Base-by-base conservation (phyloP, 2,329 filamentous ascomycete genomes). In the Colletotrichum simmondsii region DNA sequence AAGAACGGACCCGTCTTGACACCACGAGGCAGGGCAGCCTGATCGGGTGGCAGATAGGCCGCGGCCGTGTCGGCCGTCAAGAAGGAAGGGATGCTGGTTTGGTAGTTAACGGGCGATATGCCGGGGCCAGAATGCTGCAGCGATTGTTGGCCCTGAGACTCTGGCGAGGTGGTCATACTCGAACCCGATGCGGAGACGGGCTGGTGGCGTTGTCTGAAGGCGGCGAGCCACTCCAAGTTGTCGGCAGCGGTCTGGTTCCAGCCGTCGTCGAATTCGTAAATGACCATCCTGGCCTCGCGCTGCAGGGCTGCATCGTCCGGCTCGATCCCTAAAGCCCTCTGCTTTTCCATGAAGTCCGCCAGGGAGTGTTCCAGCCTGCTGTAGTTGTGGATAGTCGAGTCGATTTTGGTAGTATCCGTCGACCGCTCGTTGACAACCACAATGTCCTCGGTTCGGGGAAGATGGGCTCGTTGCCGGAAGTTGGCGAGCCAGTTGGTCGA, bases 161-260 rank as follows among this genome's bases (percentile, higher is more conserved):
- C 62, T 5, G 71, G 71, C 28, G 64, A 63, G 1, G 71, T 71
- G 22, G 58, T 68, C 19, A 59, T 11, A 53, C 52, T 69, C 12
- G 65, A 64, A 2, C 30, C 54, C 14, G 65, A 65, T 6, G 63
- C 68, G 22, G 49, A 26, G 22, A 30, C 24, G 46, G 56, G 28
- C 60, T 69, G 68, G 54, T 90, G 86, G 62, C 87, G 84, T 53
- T 83, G 79, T 71, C 85, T 87, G 80, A 92, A 92, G 14, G 84
- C 81, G 4, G 81, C 78, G 1, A 92, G 82, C 87, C 89, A 91
- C 4, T 83, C 79, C 3, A 81, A 75, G 72, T 90, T 89, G 74
- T 92, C 90, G 3, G 89, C 88, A 0, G 87, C 87, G 1, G 90
- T 92, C 76, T 91, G 90, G 74, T 92, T 92, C 89, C 90, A 92